phyloP scores from a whole-genome alignment of 306 rosid genomes.

The Gillenia trifoliata region DNA sequence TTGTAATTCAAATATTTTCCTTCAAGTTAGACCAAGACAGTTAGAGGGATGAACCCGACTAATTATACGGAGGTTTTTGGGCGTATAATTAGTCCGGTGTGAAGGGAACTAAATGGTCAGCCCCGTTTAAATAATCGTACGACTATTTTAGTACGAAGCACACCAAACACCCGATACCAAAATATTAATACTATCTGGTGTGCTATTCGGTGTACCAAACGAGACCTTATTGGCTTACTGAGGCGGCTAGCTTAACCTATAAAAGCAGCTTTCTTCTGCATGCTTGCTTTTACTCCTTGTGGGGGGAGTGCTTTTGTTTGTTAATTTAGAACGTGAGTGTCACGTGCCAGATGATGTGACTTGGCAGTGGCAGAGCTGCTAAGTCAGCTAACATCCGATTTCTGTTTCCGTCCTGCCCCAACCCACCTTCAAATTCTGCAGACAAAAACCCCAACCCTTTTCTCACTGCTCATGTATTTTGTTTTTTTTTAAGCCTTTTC shows the following conservation, averaged over 20 bases:
- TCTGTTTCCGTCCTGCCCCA: constrained; percentile 7
- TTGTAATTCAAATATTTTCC: too few relatives aligned
- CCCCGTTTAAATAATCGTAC: too few relatives aligned
- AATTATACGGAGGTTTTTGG: too few relatives aligned
- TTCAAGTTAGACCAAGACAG: too few relatives aligned
- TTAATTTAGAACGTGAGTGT: constrained; percentile 18
- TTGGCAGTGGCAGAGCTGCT: not conserved
- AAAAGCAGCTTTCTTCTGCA: not conserved
- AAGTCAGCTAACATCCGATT: not conserved
- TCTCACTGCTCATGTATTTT: not conserved
- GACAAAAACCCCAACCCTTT: not conserved
- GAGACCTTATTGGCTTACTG: constrained; percentile 22
- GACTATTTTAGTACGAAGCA: too few relatives aligned
- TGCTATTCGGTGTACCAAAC: too few relatives aligned
- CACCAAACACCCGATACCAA: too few relatives aligned
- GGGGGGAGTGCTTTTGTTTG: not conserved
- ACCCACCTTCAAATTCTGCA: not conserved
- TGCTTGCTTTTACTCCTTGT: not conserved
- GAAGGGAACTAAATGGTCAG: too few relatives aligned
- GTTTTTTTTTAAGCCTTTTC: not conserved
- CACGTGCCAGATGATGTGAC: constrained; percentile 5
- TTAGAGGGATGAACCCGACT: too few relatives aligned
- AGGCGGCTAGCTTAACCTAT: constrained; percentile 18
- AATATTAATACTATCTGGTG: too few relatives aligned
- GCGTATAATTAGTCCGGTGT: too few relatives aligned